Conservation (phyloP, 768 basidiomycete species). For the Mycena alexandri region DNA sequence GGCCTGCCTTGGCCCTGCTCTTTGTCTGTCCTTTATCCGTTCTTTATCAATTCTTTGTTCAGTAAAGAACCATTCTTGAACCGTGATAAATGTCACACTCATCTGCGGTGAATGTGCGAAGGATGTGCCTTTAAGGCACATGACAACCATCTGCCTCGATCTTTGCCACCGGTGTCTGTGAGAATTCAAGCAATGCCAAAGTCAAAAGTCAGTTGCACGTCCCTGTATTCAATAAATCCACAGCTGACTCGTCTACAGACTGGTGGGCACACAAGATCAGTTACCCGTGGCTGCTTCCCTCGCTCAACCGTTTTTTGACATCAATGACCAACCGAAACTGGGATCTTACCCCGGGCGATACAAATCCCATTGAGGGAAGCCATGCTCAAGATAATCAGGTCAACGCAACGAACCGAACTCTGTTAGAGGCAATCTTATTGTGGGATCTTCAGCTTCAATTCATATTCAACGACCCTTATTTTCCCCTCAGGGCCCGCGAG, state of each 20-base stretch:
- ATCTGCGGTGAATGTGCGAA: too few species aligned
- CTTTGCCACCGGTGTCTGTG: too few species aligned
- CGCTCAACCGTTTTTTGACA: slow-evolving; percentile 7
- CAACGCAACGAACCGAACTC: not conserved
- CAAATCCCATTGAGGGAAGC: slow-evolving; percentile 17
- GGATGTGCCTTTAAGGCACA: too few species aligned
- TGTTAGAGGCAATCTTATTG: slow-evolving; percentile 10
- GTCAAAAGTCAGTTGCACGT: slow-evolving; percentile 7
- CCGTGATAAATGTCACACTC: too few species aligned
- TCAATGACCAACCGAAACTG: slow-evolving; percentile 4
- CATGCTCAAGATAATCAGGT: slow-evolving; percentile 4
- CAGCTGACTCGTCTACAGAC: not conserved
- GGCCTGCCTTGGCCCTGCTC: too few species aligned
- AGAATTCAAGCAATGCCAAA: slow-evolving; percentile 8
- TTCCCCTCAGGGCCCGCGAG: not conserved
- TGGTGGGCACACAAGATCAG: slow-evolving; percentile 23
- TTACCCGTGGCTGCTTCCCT: slow-evolving; percentile 23
- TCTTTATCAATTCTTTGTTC: too few species aligned
- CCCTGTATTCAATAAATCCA: not conserved
- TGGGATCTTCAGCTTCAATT: not conserved
- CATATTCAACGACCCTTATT: not conserved
- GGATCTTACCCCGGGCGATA: slow-evolving; percentile 21
- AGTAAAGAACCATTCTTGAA: too few species aligned
- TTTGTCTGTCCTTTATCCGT: too few species aligned
- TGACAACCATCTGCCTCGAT: too few species aligned